Evolutionary conservation across 2,329 filamentous ascomycete species (phyloP).

Genomic region (Juglanconis juglandina): DNA sequence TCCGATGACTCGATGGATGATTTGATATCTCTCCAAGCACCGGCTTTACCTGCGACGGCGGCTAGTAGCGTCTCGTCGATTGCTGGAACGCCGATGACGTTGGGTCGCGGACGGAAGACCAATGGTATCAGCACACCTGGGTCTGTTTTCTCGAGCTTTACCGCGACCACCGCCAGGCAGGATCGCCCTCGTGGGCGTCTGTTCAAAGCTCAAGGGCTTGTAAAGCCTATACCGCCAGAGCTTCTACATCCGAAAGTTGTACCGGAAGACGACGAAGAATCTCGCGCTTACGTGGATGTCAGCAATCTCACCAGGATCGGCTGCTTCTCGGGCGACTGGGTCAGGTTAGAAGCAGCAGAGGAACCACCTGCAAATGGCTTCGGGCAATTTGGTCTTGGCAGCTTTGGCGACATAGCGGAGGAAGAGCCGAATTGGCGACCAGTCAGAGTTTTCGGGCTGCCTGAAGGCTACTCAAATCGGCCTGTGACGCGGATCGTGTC

Average conservation of each 20-base stretch:
- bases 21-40: slow-evolving; percentile 84
- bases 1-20: slow-evolving; percentile 92
- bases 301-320: slow-evolving; percentile 82
- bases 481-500: slow-evolving; percentile 59
- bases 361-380: slow-evolving; percentile 68
- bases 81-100: slow-evolving; percentile 75
- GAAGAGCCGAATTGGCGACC: slow-evolving; percentile 71
- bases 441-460: slow-evolving; percentile 83
- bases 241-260: slow-evolving; percentile 79
- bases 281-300: slow-evolving; percentile 86
- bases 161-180: slow-evolving; percentile 74
- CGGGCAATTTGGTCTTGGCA: slow-evolving; percentile 64
- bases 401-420: slow-evolving; percentile 60
- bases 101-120: slow-evolving; percentile 59
- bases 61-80: slow-evolving; percentile 77
- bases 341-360: slow-evolving; percentile 73
- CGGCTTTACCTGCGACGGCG: slow-evolving; percentile 71
- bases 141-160: slow-evolving; percentile 86
- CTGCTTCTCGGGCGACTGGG: slow-evolving; percentile 98
- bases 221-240: slow-evolving; percentile 69
- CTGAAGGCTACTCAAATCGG: slow-evolving; percentile 66
- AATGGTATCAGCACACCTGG: slow-evolving; percentile 79
- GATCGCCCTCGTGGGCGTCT: slow-evolving; percentile 71
- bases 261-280: slow-evolving; percentile 77
- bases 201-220: slow-evolving; percentile 78